Conservation (phyloP, 768 basidiomycete species). For the Tulasnella sp. region DNA sequence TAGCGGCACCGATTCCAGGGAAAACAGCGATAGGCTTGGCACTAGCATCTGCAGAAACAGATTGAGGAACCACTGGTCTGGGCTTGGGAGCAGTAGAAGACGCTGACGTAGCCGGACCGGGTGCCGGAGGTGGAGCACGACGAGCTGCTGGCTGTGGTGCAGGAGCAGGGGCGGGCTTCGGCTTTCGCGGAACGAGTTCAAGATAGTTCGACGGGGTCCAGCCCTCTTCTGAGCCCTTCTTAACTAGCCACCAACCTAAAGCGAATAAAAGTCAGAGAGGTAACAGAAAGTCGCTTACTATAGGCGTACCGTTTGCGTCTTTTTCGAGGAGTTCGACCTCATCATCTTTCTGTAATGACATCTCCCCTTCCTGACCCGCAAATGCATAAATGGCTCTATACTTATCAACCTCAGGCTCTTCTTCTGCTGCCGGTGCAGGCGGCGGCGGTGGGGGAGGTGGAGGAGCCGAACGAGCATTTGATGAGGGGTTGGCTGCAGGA, state of each 20-base stretch:
- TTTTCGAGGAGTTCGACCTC: slow-evolving; percentile 88
- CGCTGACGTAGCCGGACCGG: slow-evolving; percentile 41
- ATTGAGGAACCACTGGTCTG: slow-evolving; percentile 32
- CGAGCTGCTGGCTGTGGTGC: slow-evolving; percentile 47
- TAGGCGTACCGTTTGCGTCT: slow-evolving; percentile 63
- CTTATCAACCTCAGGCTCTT: slow-evolving; percentile 62
- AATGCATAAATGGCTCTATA: slow-evolving; percentile 93
- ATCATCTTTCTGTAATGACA: slow-evolving; percentile 86
- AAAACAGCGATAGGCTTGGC: slow-evolving; percentile 80
- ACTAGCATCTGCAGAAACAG: slow-evolving; percentile 53
- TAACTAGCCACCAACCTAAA: slow-evolving; percentile 89
- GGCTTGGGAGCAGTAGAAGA: slow-evolving; percentile 36
- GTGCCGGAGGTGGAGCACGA: slow-evolving; percentile 42
- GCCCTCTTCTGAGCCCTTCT: slow-evolving; percentile 74
- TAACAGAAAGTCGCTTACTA: neutral
- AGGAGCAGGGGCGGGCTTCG: slow-evolving; percentile 62
- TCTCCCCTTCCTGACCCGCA: slow-evolving; percentile 87
- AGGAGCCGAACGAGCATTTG: slow-evolving; percentile 40
- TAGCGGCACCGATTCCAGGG: slow-evolving; percentile 64
- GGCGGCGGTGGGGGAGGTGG: slow-evolving; percentile 50
- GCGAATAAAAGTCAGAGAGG: neutral
- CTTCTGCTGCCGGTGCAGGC: slow-evolving; percentile 48
- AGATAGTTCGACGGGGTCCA: slow-evolving; percentile 96
- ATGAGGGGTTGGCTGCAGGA: slow-evolving; percentile 46
- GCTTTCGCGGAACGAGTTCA: slow-evolving; percentile 67